phyloP scores from a whole-genome alignment of 257 asterid species.

The Avicennia marina region DNA sequence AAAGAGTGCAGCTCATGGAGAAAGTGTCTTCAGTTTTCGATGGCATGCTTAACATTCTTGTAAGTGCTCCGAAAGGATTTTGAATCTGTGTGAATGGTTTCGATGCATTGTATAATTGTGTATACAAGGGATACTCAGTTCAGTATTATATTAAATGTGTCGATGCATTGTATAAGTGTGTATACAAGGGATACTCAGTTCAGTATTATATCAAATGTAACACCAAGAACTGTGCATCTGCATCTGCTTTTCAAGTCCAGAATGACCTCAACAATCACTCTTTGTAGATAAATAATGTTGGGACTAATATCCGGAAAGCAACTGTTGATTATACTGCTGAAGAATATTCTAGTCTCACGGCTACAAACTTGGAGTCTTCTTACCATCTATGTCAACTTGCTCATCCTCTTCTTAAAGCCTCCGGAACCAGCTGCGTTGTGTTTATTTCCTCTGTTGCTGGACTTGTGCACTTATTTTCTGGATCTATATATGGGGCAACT shows the following conservation, averaged over 20 bases:
- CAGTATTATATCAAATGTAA: no score
- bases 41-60: slow-evolving; percentile 86
- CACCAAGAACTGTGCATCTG: no score
- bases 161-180: no score
- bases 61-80: slow-evolving; percentile 23
- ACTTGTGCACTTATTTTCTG: slow-evolving; percentile 52
- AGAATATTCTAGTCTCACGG: slow-evolving; percentile 62
- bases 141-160: no score
- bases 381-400: slow-evolving; percentile 84
- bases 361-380: slow-evolving; percentile 82
- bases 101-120: no score
- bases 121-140: no score
- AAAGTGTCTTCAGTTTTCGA: slow-evolving; percentile 59
- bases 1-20: slow-evolving; percentile 59
- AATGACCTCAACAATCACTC: not conserved
- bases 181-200: no score
- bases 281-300: slow-evolving; percentile 77
- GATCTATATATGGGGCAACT: slow-evolving; percentile 90
- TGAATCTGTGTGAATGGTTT: no score
- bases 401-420: slow-evolving; percentile 81
- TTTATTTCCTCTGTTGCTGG: slow-evolving; percentile 89
- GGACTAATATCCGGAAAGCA: slow-evolving; percentile 85
- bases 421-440: slow-evolving; percentile 69
- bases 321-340: slow-evolving; percentile 75
- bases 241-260: no score